Conservation (phyloP, 371 early-diverging fungal genomes). For the Syncephalastrum sp. region DNA sequence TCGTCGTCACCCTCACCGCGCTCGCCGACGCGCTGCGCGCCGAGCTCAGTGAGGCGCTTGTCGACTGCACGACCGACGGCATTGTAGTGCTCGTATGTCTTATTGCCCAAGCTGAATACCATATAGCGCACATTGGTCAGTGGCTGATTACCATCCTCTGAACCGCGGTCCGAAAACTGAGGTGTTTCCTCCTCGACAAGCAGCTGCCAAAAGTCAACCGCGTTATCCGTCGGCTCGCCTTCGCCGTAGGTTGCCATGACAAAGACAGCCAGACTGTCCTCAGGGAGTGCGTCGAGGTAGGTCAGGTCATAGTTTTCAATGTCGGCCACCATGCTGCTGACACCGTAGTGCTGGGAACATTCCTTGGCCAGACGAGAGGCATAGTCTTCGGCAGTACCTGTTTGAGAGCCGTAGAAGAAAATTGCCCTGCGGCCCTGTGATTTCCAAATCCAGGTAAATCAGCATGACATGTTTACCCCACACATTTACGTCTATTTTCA, state of each 20-base stretch:
- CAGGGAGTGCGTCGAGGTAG: conserved; percentile 66
- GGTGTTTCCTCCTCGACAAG: conserved; percentile 64
- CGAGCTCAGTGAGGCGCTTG: conserved; percentile 60
- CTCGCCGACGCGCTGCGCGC: conserved; percentile 77
- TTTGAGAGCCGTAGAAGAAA: conserved; percentile 93
- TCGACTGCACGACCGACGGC: conserved; percentile 72
- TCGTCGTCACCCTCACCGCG: conserved; percentile 98
- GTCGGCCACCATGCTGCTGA: conserved; percentile 78
- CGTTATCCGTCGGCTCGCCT: conserved; percentile 94
- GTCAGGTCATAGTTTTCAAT: conserved; percentile 86
- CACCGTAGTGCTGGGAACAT: conserved; percentile 69
- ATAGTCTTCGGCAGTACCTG: conserved; percentile 96
- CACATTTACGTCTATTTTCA: background rate
- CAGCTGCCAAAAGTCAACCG: conserved; percentile 84
- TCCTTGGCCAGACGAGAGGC: conserved; percentile 88
- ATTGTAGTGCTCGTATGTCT: conserved; percentile 96
- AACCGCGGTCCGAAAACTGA: conserved; percentile 62
- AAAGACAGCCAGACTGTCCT: conserved; percentile 70
- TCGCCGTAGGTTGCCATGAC: conserved; percentile 90
- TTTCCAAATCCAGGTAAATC: background rate
- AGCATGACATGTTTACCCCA: conserved; percentile 1
- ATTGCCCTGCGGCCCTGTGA: conserved; percentile 65
- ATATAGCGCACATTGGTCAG: conserved; percentile 70
- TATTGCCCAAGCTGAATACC: conserved; percentile 95
- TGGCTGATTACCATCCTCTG: conserved; percentile 44